These are phyloP conservation scores for Pseudisothecium myosuroides DNA, from an alignment of 225 moss, liverwort and hornwort genomes.

Conservation along the genomic window DNA sequence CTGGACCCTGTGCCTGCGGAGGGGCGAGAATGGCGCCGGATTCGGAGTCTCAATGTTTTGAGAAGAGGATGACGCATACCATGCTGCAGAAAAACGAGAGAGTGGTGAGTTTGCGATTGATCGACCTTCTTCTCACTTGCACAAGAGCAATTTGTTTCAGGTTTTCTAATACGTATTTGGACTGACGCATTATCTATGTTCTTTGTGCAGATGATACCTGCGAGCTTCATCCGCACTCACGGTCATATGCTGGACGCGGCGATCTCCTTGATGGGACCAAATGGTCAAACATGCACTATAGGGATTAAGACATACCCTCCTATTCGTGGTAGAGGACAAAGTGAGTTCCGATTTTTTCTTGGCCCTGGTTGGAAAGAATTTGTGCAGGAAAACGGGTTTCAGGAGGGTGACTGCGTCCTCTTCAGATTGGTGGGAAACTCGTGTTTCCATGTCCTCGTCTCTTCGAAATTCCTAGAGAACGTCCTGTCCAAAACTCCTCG, in stretches of 20 bases:
- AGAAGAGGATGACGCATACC: background rate
- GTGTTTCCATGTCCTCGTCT: background rate
- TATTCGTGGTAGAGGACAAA: no score
- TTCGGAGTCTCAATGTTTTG: background rate
- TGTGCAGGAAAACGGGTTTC: background rate
- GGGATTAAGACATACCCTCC: background rate
- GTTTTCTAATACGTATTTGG: background rate
- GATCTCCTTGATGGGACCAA: slow-evolving; percentile 5
- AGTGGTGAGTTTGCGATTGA: background rate
- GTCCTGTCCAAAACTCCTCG: background rate
- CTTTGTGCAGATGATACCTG: background rate
- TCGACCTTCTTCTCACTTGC: background rate
- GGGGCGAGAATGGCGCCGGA: background rate
- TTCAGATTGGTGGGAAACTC: background rate
- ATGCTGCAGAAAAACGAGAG: background rate
- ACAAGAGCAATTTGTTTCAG: background rate
- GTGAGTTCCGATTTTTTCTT: background rate
- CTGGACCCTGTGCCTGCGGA: background rate
- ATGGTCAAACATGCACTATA: background rate
- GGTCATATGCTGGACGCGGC: background rate
- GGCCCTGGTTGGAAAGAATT: slow-evolving; percentile 6
- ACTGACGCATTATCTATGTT: background rate
- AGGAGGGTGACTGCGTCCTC: background rate
- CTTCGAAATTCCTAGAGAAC: background rate
- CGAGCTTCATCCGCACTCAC: background rate